Base-by-base conservation (phyloP, 768 basidiomycete genomes). In the Suillus sp. region DNA sequence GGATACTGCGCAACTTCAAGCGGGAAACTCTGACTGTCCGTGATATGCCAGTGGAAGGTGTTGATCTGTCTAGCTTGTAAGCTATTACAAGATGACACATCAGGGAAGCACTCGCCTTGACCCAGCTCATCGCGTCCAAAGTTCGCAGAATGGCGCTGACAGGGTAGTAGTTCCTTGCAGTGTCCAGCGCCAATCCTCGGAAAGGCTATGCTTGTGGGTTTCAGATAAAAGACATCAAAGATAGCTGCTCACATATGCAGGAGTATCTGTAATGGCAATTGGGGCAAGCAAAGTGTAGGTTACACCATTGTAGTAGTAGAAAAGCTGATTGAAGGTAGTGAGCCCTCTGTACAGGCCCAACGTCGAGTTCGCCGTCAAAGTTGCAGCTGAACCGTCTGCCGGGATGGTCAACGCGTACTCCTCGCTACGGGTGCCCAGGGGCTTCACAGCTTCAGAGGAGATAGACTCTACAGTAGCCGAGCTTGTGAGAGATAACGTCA, bases 11-110 rank as follows among this genome's bases (percentile, higher is more conserved):
- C 78, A 22, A 94, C 76, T 43, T 83, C 78, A 18, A 95, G 79
- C 1, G 93, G 92, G 78, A 91, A 95, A 40, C 86, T 87, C 69
- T 95, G 91, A 60, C 87, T 86, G 74, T 95, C 93, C 40, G 86
- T 86, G 62, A 92, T 80, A 70, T 95, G 93, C 93, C 92, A 95
- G 66, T 95, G 91, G 68, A 95, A 84, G 1, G 84, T 85, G 73
- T 88, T 93, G 56, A 92, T 83, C 86, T 88, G 50, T 3, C 9
- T 20, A 66, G 11, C 11, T 14, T 18, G 22, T 60, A 7, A 42
- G 42, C 11, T 4, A 51, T 34, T 8, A 34, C 16, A 22, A 37
- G 16, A 56, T 45, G 43, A n/a, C 43, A 22, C 14, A 18, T 10
- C 1, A 60, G 35, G 54, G 7, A 35, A 25, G 16, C 18, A 27